Base-by-base conservation (phyloP, 305 asterid species). In the Euphrasia arctica region DNA sequence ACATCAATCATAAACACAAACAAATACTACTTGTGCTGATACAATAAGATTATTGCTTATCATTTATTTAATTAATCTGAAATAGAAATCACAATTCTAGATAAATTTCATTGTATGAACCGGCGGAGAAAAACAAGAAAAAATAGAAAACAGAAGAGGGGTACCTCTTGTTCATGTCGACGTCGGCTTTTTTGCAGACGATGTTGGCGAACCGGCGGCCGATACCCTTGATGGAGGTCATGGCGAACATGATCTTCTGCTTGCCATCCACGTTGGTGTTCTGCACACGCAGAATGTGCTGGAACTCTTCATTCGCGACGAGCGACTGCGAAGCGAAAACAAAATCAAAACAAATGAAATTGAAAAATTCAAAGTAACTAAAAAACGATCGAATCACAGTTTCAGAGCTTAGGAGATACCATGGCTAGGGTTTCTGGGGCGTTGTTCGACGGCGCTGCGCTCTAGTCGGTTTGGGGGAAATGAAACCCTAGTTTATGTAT, bases 121-220 rank as follows among this genome's bases (percentile, higher is more conserved):
- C 36, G 3, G 27, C 9, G 31, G 18, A 48, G 5, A 13, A 12
- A 48, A 12, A n/a, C 22, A 18, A 18, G 22, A 18, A 18, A 18
- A 18, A 18, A 18, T 18, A 18, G 22, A 6, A 7, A 49, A 49
- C 2, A 2, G 12, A 12, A 4, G 4, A 18, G 22, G 51, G 4
- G 51, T 0, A 89, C 96, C 96, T 83, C 75, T 86, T 89, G 79
- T 89, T 89, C 96, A 89, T 89, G 80, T 89, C 95, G 63, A 89
- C 67, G 59, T 86, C 95, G 58, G 95, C 95, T 52, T 89, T 89
- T 75, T 89, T 86, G 73, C 96, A 89, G 60, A 82, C 78, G 49
- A 89, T 86, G 79, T 89, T 89, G 65, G 95, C 86, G 64, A 89
- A 89, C 45, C 96, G 95, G 57, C 96, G 93, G 11, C 96, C 95